Evolutionary conservation across 176 grass and related monocot species (phyloP).

Genomic region (Carex scoparia): DNA sequence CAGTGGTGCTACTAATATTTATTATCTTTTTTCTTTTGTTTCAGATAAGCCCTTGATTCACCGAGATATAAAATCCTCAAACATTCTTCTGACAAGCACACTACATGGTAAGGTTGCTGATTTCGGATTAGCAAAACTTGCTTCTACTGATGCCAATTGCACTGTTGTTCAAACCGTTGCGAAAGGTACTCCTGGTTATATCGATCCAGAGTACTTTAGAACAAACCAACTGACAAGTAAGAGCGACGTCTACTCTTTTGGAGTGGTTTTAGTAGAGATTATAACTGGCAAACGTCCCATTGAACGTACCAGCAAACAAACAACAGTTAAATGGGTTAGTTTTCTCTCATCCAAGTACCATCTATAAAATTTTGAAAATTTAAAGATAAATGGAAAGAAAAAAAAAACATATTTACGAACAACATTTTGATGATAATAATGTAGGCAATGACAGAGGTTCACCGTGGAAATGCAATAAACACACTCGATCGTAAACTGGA

Average conservation of each 20-base stretch:
- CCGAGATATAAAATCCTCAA: conserved; percentile 7
- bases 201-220: conserved; percentile 16
- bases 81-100: conserved; percentile 14
- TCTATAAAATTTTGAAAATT: too few relatives aligned
- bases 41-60: conserved; percentile 18
- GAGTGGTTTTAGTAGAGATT: conserved; percentile 21
- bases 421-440: background rate
- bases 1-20: too few relatives aligned
- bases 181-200: conserved; percentile 20
- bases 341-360: background rate
- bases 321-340: conserved; percentile 16
- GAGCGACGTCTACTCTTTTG: conserved; percentile 25
- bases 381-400: background rate
- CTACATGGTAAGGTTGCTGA: conserved; percentile 24
- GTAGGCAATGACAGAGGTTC: background rate
- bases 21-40: background rate
- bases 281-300: conserved; percentile 16
- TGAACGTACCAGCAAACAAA: background rate
- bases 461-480: background rate
- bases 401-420: background rate
- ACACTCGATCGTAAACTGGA: conserved; percentile 15
- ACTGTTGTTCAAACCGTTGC: background rate
- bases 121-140: conserved; percentile 17
- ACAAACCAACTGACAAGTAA: conserved; percentile 13
- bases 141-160: background rate